Percentiles rank a stretch among this genome's conserved stretches.
Conservation (phyloP, 2,329 filamentous ascomycete species). For the Teratosphaeria pseudoeucalypti region DNA sequence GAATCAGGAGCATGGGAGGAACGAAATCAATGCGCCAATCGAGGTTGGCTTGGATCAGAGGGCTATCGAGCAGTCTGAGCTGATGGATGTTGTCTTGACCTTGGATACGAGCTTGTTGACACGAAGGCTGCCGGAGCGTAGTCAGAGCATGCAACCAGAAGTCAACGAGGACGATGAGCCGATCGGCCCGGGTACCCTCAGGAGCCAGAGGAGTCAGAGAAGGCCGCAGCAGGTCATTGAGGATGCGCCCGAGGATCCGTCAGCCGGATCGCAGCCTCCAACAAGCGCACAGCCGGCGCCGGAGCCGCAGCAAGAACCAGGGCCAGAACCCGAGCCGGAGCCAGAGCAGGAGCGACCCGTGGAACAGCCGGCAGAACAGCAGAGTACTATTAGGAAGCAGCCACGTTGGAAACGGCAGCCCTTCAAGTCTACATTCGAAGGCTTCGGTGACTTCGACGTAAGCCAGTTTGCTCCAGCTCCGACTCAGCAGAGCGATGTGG, state of each 20-base stretch:
- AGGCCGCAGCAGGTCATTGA: neutral
- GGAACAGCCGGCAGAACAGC: neutral
- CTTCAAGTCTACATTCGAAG: constrained; percentile 49
- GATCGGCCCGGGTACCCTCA: neutral
- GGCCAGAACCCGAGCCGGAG: neutral
- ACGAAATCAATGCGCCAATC: constrained; percentile 31
- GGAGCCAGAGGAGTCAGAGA: neutral
- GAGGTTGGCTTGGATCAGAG: constrained; percentile 67
- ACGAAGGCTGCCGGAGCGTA: neutral
- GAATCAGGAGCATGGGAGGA: constrained; percentile 30
- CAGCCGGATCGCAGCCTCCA: neutral
- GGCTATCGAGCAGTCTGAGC: constrained; percentile 79
- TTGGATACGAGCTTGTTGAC: constrained; percentile 62
- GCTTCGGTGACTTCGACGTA: constrained; percentile 29
- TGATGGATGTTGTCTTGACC: constrained; percentile 78
- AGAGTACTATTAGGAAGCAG: neutral
- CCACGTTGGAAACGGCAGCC: constrained; percentile 18
- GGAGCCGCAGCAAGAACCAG: neutral
- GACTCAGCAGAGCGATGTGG: constrained; percentile 5
- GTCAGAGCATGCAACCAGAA: neutral
- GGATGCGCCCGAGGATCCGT: neutral
- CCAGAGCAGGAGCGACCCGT: neutral
- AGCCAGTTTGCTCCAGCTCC: constrained; percentile 18
- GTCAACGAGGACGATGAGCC: neutral
- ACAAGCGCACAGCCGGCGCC: neutral